Conservation (phyloP, 345 rosid species). For the Murraya koenigii region DNA sequence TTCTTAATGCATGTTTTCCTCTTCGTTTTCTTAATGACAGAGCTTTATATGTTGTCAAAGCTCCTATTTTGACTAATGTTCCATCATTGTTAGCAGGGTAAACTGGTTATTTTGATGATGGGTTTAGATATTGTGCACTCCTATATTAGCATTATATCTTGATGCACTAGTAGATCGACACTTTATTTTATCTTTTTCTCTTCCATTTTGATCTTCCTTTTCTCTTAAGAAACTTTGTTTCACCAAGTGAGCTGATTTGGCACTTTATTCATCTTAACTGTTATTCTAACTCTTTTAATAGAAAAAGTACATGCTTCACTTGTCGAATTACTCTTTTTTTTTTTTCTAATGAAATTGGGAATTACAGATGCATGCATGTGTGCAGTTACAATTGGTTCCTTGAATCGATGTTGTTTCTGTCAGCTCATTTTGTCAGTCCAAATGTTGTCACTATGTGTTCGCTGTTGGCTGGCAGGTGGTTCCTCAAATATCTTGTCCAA, state of each 20-base stretch:
- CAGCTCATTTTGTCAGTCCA: neutral
- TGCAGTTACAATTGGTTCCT: neutral
- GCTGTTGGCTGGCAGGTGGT: constrained; percentile 48
- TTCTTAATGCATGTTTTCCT: neutral
- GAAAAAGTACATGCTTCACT: neutral
- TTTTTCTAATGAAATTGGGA: neutral
- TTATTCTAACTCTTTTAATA: neutral
- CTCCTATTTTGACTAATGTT: neutral
- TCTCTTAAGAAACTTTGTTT: neutral
- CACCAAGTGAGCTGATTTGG: neutral
- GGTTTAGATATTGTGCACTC: neutral
- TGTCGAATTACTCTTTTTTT: neutral
- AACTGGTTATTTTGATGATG: neutral
- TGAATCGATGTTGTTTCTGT: neutral
- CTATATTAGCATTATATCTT: neutral
- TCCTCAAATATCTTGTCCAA: constrained; percentile 73
- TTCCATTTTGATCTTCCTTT: neutral
- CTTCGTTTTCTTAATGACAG: neutral
- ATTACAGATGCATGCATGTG: neutral
- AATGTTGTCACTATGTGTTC: constrained; percentile 1
- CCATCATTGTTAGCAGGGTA: neutral
- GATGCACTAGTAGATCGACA: neutral
- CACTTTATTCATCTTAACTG: neutral
- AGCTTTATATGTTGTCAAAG: neutral
- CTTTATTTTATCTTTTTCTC: neutral